Percentiles rank a stretch among this genome's conserved stretches.
Evolutionary conservation across 495 filamentous ascomycete species (phyloP).

Genomic region (Podospora fimiseda): DNA sequence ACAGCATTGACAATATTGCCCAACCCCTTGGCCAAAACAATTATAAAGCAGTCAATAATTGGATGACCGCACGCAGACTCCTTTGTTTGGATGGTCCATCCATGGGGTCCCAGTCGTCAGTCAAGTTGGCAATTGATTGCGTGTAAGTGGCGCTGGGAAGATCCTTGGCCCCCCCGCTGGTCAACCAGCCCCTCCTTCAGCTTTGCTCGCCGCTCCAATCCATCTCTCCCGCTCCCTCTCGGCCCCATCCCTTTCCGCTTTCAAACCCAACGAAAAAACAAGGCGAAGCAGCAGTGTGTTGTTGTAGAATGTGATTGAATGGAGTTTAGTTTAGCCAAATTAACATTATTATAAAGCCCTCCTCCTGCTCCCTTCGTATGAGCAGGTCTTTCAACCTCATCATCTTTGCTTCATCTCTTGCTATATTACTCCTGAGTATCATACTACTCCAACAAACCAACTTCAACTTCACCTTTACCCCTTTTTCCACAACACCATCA

Average conservation of each 20-base stretch:
- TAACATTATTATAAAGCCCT: too few relatives aligned
- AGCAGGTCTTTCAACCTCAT: too few relatives aligned
- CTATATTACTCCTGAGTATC: background rate
- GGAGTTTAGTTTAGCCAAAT: too few relatives aligned
- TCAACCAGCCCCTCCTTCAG: background rate
- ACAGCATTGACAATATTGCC: too few relatives aligned
- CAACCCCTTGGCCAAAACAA: too few relatives aligned
- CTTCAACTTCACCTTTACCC: background rate
- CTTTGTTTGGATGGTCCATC: background rate
- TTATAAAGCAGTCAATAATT: too few relatives aligned
- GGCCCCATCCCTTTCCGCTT: background rate
- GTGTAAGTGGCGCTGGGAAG: background rate
- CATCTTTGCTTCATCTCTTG: background rate
- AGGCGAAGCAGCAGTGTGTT: too few relatives aligned
- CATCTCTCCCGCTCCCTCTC: background rate
- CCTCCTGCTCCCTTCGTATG: too few relatives aligned
- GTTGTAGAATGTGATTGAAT: too few relatives aligned
- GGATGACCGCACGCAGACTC: background rate
- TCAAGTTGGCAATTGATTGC: background rate
- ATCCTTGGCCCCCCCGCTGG: background rate
- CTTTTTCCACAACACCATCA: conserved; percentile 6
- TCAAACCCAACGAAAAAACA: background rate
- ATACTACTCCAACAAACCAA: background rate
- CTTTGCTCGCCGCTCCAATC: background rate
- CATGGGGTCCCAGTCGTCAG: too few relatives aligned